Evolutionary conservation across 169 alveolate species (phyloP), one percentile per base, ranked within the genome.

Genomic region (Perkinsus marinus): DNA sequence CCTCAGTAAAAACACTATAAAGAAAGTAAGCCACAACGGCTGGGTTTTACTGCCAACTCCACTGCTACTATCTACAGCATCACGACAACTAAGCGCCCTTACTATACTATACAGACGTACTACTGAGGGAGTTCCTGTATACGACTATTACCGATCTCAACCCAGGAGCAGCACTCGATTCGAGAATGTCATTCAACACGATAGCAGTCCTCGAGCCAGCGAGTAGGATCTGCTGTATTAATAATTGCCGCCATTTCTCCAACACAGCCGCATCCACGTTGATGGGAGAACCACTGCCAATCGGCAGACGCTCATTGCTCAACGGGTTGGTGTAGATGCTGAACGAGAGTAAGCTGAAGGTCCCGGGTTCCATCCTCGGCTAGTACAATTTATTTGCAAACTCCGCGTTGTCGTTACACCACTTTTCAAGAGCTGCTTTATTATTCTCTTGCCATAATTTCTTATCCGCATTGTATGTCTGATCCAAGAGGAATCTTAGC

Each of bases 181-280:
- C 79, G 22, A 93, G 90, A 26, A 93, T 91, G 16, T 93, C 94
- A 91, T 93, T 93, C 79, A 93, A 90, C 26, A 93, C 41, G 47
- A 93, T 93, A 22, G 94, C 91, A 34, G 92, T 47, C 47, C 94
- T 93, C 37, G 94, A 92, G 2, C 94, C 94, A 26, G 94, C 94
- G 43, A 93, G 68, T 39, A 93, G 69, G 43, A 93, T 91, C 37
- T 92, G 91, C 39, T 41, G 91, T 79, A 92, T 91, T 46, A 93
- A 41, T 47, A 93, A 91, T 37, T 93, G 93, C 17, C 91, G 90
- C 94, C 94, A 93, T 47, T 57, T 57, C 36, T 57, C 79, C 79
- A 57, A 26, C 79, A 57, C 9, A 57, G 94, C 94, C 39, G 57
- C 90, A 38, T 93, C 94, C 19, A 93, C 41, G 26, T 90, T 39